A percentile compares a stretch with the other conserved stretches of the same genome.
Evolutionary conservation across 2,329 filamentous ascomycete species (phyloP).

Genomic region (Akanthomyces muscarius): DNA sequence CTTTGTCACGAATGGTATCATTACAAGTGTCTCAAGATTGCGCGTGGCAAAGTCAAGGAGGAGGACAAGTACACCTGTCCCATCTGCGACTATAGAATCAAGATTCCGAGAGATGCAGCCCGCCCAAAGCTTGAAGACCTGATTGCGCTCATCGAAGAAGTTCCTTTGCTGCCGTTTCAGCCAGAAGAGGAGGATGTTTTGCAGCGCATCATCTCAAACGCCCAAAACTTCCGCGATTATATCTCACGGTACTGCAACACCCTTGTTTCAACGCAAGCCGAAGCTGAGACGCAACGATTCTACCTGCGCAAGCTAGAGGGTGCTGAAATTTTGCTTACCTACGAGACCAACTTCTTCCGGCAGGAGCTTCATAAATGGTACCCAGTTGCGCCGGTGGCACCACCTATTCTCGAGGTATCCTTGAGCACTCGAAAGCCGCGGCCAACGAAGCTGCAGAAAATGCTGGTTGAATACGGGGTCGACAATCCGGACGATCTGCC

Average conservation of each 20-base stretch:
- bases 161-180: conserved; percentile 79
- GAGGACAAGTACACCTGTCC: conserved; percentile 98
- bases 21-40: conserved; percentile 96
- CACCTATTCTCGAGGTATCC: conserved; percentile 80
- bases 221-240: conserved; percentile 77
- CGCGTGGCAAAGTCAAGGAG: conserved; percentile 94
- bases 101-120: conserved; percentile 93
- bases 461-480: conserved; percentile 83
- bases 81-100: conserved; percentile 95
- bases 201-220: conserved; percentile 80
- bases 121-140: conserved; percentile 93
- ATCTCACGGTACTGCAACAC: conserved; percentile 78
- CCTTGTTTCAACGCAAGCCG: conserved; percentile 74
- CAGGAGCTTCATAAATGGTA: conserved; percentile 95
- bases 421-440: conserved; percentile 91
- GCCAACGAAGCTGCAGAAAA: conserved; percentile 93
- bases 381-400: conserved; percentile 79
- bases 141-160: conserved; percentile 77
- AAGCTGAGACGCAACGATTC: conserved; percentile 86
- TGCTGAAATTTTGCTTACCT: conserved; percentile 84
- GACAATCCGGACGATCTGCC: conserved; percentile 89
- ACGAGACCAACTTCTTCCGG: conserved; percentile 96
- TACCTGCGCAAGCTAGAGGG: conserved; percentile 97
- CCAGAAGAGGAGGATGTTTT: conserved; percentile 90
- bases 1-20: conserved; percentile 99